Conservation (phyloP, 441 rosid species). For the Aleurites moluccanus region DNA sequence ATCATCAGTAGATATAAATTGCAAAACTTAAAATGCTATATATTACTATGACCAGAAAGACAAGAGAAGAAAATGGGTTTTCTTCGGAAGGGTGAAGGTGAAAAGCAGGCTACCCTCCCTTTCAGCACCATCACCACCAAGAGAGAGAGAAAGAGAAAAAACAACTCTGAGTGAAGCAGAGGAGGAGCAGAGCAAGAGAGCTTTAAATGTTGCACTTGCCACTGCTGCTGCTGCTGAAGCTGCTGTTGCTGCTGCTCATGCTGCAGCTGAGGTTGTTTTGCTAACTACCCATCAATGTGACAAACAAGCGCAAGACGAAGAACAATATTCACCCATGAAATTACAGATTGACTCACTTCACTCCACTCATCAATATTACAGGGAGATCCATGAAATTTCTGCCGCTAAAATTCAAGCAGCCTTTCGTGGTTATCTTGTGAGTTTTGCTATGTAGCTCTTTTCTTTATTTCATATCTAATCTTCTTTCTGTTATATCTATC, state of each 20-base stretch:
- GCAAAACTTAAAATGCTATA: background rate
- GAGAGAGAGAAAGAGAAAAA: conserved; percentile 22
- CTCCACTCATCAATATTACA: conserved; percentile 22
- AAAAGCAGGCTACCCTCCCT: conserved; percentile 52
- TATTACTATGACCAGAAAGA: conserved; percentile 44
- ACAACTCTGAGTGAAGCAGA: conserved; percentile 27
- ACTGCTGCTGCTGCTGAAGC: conserved; percentile 59
- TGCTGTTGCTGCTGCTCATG: conserved; percentile 49
- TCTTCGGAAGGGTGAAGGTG: conserved; percentile 56
- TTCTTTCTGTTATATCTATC: background rate
- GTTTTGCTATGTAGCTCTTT: conserved; percentile 23
- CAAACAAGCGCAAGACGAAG: conserved; percentile 23
- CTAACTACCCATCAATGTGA: conserved; percentile 36
- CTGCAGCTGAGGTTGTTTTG: conserved; percentile 53
- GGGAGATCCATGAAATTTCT: conserved; percentile 38
- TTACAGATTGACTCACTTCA: conserved; percentile 23
- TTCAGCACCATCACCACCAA: conserved; percentile 46
- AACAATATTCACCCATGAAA: conserved; percentile 14
- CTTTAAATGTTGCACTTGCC: conserved; percentile 48
- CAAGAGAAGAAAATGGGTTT: conserved; percentile 66
- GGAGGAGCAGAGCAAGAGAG: conserved; percentile 47
- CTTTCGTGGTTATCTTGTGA: conserved; percentile 79
- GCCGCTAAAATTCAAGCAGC: conserved; percentile 66
- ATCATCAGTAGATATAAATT: background rate
- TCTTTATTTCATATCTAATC: background rate